Percentiles rank a stretch among this genome's conserved stretches.
phyloP scores from a whole-genome alignment of 441 rosid genomes.

The Pelargonium cotyledonis region DNA sequence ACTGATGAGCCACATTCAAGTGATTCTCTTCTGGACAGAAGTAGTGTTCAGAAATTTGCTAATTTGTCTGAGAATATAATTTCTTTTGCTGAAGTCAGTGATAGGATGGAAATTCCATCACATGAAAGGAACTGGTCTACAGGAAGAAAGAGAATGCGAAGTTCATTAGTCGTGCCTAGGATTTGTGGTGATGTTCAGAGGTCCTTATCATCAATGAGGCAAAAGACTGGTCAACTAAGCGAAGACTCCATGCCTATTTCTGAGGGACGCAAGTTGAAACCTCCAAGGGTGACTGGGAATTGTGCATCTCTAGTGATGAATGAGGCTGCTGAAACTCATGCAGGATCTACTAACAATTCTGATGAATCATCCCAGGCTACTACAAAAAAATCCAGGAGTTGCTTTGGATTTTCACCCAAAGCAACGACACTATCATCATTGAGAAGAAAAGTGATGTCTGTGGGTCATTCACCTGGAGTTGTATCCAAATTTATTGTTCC shows the following conservation, averaged over 20 bases:
- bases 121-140: slow-evolving; percentile 32
- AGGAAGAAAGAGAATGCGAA: slow-evolving; percentile 40
- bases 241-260: slow-evolving; percentile 21
- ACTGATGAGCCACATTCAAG: slow-evolving; percentile 31
- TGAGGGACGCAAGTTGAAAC: slow-evolving; percentile 21
- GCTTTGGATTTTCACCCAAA: slow-evolving; percentile 27
- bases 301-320: slow-evolving; percentile 26
- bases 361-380: slow-evolving; percentile 23
- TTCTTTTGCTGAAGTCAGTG: slow-evolving; percentile 32
- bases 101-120: slow-evolving; percentile 29
- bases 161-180: slow-evolving; percentile 31
- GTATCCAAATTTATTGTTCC: slow-evolving; percentile 26
- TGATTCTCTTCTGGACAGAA: slow-evolving; percentile 32
- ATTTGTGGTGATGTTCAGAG: slow-evolving; percentile 26
- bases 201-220: slow-evolving; percentile 27
- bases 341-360: slow-evolving; percentile 18
- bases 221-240: slow-evolving; percentile 23
- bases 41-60: slow-evolving; percentile 27
- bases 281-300: slow-evolving; percentile 26
- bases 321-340: slow-evolving; percentile 22
- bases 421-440: slow-evolving; percentile 30
- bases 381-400: slow-evolving; percentile 21
- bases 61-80: slow-evolving; percentile 32
- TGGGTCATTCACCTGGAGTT: slow-evolving; percentile 26
- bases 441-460: slow-evolving; percentile 33